Conservation (phyloP, 257 asterid species). For the Prunella vulgaris region DNA sequence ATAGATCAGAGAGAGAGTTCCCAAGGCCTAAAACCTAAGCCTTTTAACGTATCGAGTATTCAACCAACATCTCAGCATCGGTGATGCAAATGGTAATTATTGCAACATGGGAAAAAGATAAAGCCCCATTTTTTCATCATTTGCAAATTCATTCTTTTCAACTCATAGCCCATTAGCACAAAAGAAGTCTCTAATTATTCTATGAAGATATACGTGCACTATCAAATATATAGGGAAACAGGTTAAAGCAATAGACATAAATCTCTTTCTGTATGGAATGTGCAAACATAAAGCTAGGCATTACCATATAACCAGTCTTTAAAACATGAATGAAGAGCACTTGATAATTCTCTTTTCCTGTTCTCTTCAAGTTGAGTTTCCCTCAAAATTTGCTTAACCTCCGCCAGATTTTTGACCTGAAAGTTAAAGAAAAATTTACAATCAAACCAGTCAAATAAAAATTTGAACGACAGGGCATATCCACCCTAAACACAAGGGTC, state of each 20-base stretch:
- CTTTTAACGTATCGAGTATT: too few species aligned
- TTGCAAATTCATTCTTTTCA: too few species aligned
- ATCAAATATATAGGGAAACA: too few species aligned
- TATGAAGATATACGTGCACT: too few species aligned
- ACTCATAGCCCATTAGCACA: too few species aligned
- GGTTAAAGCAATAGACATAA: neutral
- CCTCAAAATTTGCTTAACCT: constrained; percentile 66
- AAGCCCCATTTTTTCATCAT: too few species aligned
- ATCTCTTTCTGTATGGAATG: neutral
- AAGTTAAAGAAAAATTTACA: constrained; percentile 20
- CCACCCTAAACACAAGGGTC: too few species aligned
- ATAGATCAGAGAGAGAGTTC: neutral
- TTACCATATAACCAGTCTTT: constrained; percentile 98
- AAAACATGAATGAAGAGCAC: constrained; percentile 77
- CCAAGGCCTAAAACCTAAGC: too few species aligned
- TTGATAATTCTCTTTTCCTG: constrained; percentile 79
- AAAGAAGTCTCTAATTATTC: too few species aligned
- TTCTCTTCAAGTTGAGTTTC: constrained; percentile 83
- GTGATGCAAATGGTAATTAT: too few species aligned
- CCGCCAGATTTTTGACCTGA: constrained; percentile 66
- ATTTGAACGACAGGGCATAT: neutral
- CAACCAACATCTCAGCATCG: too few species aligned
- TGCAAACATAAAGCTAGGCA: neutral
- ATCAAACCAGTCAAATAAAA: constrained; percentile 4
- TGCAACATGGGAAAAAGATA: too few species aligned